phyloP scores from a whole-genome alignment of 768 basidiomycete species.

The Hortiboletus campestris region DNA sequence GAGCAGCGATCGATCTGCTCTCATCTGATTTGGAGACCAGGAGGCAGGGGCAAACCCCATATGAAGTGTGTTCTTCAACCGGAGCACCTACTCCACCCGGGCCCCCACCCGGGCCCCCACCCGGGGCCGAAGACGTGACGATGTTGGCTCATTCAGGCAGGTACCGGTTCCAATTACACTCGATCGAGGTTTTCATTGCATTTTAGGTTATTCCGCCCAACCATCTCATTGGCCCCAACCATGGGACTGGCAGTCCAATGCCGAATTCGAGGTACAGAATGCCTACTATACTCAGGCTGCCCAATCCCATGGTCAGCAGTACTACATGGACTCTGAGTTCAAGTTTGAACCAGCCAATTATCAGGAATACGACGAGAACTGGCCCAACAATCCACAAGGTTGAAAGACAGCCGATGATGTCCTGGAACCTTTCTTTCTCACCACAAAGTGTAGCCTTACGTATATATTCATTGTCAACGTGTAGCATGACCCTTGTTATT shows the following conservation, averaged over 20 bases:
- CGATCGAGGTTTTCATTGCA: neutral
- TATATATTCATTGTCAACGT: too few relatives aligned
- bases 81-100: neutral
- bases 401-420: too few relatives aligned
- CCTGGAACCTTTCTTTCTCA: neutral
- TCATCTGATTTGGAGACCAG: too few relatives aligned
- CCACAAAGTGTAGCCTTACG: neutral
- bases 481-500: too few relatives aligned
- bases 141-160: neutral
- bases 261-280: neutral
- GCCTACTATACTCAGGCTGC: neutral
- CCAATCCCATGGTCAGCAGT: neutral
- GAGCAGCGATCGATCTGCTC: slow-evolving; percentile 12
- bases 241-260: neutral
- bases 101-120: neutral
- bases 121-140: neutral
- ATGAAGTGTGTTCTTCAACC: neutral
- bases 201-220: neutral
- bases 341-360: neutral
- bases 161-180: neutral
- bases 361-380: neutral
- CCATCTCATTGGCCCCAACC: neutral
- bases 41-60: too few relatives aligned
- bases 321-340: neutral
- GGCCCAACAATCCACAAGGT: neutral